These are phyloP conservation scores for Stachybotrys elegans DNA, from an alignment of 2,329 filamentous ascomycete species.

Conservation along the genomic window DNA sequence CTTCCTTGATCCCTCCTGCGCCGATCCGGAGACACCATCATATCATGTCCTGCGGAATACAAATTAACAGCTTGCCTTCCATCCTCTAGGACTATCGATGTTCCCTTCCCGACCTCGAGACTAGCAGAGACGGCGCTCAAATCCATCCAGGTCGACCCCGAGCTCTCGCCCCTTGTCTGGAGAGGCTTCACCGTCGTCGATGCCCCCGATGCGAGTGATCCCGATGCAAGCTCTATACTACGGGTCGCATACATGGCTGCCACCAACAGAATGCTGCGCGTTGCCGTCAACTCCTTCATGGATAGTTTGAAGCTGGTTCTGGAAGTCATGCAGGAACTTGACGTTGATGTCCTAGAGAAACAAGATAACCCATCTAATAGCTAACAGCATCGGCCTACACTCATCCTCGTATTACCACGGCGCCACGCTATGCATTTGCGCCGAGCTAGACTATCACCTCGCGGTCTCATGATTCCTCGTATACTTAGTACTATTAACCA, in stretches of 20 bases:
- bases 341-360: slow-evolving; percentile 73
- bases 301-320: slow-evolving; percentile 81
- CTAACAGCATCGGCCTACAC: no score
- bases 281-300: slow-evolving; percentile 95
- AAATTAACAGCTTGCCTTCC: not conserved
- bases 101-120: slow-evolving; percentile 76
- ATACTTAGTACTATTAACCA: no score
- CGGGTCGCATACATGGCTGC: slow-evolving; percentile 77
- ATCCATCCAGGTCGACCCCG: slow-evolving; percentile 78
- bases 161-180: slow-evolving; percentile 79
- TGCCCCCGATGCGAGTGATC: slow-evolving; percentile 14
- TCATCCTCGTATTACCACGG: no score
- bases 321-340: slow-evolving; percentile 85
- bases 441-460: no score
- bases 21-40: slow-evolving; percentile 14
- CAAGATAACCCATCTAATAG: no score
- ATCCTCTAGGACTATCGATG: slow-evolving; percentile 58
- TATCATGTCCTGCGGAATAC: slow-evolving; percentile 13
- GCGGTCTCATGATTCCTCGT: no score
- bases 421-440: no score
- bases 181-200: slow-evolving; percentile 59
- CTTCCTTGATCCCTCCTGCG: slow-evolving; percentile 6
- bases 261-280: slow-evolving; percentile 93
- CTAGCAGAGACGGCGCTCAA: slow-evolving; percentile 72
- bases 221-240: slow-evolving; percentile 44